Evolutionary conservation across 306 rosid genomes (phyloP).

Genomic region (Quercus alba): DNA sequence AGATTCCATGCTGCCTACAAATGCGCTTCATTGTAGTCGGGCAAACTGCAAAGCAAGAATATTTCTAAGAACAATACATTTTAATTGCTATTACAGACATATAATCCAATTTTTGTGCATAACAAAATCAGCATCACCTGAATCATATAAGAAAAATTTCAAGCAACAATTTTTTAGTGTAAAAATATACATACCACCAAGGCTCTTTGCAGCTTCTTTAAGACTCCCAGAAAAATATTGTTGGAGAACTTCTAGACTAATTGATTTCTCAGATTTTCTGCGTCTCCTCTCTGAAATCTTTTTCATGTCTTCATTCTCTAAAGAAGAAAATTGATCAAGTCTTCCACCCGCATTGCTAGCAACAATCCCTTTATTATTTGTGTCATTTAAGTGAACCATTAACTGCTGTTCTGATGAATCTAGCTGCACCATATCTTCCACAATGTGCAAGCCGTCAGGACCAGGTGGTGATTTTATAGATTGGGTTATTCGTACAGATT

Average conservation of each 20-base stretch:
- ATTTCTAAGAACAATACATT: slow-evolving; percentile 13
- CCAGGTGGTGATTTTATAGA: slow-evolving; percentile 31
- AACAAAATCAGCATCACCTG: slow-evolving; percentile 4
- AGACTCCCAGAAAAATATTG: slow-evolving; percentile 84
- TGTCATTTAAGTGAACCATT: slow-evolving; percentile 14
- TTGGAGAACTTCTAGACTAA: slow-evolving; percentile 80
- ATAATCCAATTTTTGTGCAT: neutral
- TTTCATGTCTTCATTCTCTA: slow-evolving; percentile 42
- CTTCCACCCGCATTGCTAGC: slow-evolving; percentile 29
- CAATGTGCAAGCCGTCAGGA: slow-evolving; percentile 33
- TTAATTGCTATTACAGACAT: neutral
- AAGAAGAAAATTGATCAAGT: slow-evolving; percentile 33
- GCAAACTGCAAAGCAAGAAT: slow-evolving; percentile 61
- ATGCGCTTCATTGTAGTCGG: slow-evolving; percentile 97
- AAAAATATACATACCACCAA: slow-evolving; percentile 76
- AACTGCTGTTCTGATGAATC: slow-evolving; percentile 33
- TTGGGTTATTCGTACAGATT: slow-evolving; percentile 38
- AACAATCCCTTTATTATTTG: slow-evolving; percentile 29
- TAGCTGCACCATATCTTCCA: slow-evolving; percentile 35
- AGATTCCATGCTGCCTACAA: slow-evolving; percentile 88
- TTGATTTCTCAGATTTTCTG: slow-evolving; percentile 85
- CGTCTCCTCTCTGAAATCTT: slow-evolving; percentile 72
- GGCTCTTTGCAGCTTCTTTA: slow-evolving; percentile 95
- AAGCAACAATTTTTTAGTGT: neutral
- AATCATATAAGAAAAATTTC: slow-evolving; percentile 4